A percentile compares a stretch with the other conserved stretches of the same genome.
Evolutionary conservation across 352 stramenopile genomes (phyloP).

Genomic region (Pythium sp.): DNA sequence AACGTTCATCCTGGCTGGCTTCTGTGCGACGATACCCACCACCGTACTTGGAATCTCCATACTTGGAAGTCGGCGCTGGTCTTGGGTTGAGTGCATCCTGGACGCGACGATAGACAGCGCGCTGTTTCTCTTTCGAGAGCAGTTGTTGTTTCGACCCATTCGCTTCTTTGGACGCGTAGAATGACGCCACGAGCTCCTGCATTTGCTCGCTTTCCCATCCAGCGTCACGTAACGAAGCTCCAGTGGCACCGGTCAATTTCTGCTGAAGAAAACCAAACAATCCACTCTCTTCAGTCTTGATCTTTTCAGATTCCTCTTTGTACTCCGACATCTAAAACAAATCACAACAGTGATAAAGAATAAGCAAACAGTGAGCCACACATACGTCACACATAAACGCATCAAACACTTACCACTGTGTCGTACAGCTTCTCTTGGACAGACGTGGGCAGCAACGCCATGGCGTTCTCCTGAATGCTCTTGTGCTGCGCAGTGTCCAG

Average conservation of each 20-base stretch:
- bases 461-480: slow-evolving; percentile 34
- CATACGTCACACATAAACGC: no score
- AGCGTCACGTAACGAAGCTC: slow-evolving; percentile 11
- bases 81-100: background rate
- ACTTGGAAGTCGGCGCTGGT: slow-evolving; percentile 16
- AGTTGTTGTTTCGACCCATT: slow-evolving; percentile 17
- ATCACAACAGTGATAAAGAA: background rate
- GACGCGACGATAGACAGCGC: slow-evolving; percentile 16
- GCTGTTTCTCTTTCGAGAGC: slow-evolving; percentile 32
- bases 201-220: slow-evolving; percentile 11
- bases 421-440: slow-evolving; percentile 55
- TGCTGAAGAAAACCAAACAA: slow-evolving; percentile 32
- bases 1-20: slow-evolving; percentile 3
- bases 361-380: background rate
- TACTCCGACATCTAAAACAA: slow-evolving; percentile 20
- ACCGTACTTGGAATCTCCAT: slow-evolving; percentile 21
- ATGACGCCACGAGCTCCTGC: slow-evolving; percentile 12
- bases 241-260: slow-evolving; percentile 19
- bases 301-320: slow-evolving; percentile 19
- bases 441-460: slow-evolving; percentile 37
- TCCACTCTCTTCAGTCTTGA: slow-evolving; percentile 23
- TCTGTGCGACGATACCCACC: slow-evolving; percentile 18
- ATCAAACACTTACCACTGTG: slow-evolving; percentile 26
- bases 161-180: slow-evolving; percentile 13
- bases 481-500: slow-evolving; percentile 31